Percentiles rank a stretch among this genome's conserved stretches.
phyloP scores from a whole-genome alignment of 2,329 filamentous ascomycete genomes.

The Colletotrichum liaoningense region DNA sequence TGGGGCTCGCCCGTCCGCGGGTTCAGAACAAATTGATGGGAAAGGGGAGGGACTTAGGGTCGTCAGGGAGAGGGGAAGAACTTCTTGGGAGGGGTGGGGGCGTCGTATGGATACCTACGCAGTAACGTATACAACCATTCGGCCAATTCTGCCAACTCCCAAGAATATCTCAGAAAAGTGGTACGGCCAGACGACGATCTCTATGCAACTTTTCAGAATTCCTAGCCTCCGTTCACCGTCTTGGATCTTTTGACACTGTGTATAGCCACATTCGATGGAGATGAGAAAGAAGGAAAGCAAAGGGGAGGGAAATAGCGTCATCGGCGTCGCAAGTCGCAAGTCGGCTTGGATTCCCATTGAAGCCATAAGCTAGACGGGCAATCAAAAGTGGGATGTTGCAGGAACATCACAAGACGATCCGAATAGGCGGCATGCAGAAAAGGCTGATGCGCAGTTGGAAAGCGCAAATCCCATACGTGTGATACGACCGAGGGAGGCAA shows the following conservation, averaged over 20 bases:
- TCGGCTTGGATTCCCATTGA: neutral
- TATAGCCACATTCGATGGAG: neutral
- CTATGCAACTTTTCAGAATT: neutral
- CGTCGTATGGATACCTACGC: neutral
- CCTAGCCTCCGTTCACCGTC: neutral
- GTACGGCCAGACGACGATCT: neutral
- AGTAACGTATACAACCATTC: neutral
- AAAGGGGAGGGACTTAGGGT: neutral
- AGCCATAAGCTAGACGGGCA: neutral
- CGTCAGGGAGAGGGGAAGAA: neutral
- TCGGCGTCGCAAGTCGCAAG: neutral
- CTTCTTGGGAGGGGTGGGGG: neutral
- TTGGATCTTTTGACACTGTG: neutral
- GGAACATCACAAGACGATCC: slow-evolving; percentile 11
- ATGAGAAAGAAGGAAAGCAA: neutral
- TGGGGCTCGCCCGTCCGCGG: neutral
- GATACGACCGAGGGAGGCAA: neutral
- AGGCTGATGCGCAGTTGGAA: neutral
- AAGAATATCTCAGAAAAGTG: neutral
- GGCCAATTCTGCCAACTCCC: neutral
- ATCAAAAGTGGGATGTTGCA: slow-evolving; percentile 8
- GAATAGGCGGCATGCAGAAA: slow-evolving; percentile 23
- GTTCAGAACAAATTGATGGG: slow-evolving; percentile 1
- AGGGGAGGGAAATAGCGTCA: neutral
- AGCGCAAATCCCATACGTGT: slow-evolving; percentile 15